Evolutionary conservation across 2,329 filamentous ascomycete genomes (phyloP).

Genomic region (Phaeoacremonium minimum): DNA sequence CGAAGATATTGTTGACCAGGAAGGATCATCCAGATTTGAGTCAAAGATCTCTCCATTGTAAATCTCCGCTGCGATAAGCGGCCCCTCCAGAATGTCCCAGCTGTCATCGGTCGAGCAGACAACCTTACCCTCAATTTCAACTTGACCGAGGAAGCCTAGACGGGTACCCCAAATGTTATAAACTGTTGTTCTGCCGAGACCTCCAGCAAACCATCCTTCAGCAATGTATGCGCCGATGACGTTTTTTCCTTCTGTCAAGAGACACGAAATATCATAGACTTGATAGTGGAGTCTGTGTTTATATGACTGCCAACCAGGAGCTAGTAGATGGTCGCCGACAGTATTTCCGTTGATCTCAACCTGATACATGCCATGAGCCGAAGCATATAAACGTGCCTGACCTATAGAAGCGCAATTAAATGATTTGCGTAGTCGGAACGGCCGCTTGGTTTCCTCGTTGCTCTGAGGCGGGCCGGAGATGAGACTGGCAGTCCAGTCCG

Average conservation of each 20-base stretch:
- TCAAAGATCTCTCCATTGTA: slow-evolving; percentile 2
- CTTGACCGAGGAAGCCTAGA: slow-evolving; percentile 2
- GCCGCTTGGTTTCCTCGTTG: neutral
- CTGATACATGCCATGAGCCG: slow-evolving; percentile 38
- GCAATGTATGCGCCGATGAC: slow-evolving; percentile 31
- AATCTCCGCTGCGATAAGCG: neutral
- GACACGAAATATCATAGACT: slow-evolving; percentile 35
- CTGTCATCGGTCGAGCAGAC: neutral
- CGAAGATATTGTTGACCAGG: neutral
- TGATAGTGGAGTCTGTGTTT: slow-evolving; percentile 45
- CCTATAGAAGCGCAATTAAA: neutral
- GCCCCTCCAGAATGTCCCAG: neutral
- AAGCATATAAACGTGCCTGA: slow-evolving; percentile 40
- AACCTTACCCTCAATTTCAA: slow-evolving; percentile 2
- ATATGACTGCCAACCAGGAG: slow-evolving; percentile 51
- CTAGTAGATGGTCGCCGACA: slow-evolving; percentile 34
- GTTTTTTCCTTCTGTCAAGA: slow-evolving; percentile 26
- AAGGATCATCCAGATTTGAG: neutral
- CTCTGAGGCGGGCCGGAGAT: neutral
- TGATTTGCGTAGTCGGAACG: neutral
- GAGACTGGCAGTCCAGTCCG: neutral
- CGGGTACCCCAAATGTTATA: slow-evolving; percentile 3
- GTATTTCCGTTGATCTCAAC: slow-evolving; percentile 39
- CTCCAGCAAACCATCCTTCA: slow-evolving; percentile 33
- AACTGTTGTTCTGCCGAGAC: slow-evolving; percentile 12